A percentile compares a stretch with the other conserved stretches of the same genome.
These are phyloP conservation scores for Huntiella bhutanensis DNA, from an alignment of 2,329 filamentous ascomycete genomes.

Conservation along the genomic window DNA sequence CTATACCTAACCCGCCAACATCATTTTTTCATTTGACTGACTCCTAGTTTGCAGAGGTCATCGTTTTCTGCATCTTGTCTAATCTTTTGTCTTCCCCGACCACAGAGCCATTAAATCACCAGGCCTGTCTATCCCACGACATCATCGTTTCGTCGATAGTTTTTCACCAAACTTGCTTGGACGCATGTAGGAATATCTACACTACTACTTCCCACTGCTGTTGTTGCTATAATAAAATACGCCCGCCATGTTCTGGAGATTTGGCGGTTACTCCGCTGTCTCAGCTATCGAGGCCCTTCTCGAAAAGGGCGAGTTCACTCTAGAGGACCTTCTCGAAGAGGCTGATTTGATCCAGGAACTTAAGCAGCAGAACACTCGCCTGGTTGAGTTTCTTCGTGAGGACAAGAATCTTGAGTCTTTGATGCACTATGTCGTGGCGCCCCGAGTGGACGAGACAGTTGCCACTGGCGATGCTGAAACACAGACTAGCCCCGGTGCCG, in stretches of 20 bases:
- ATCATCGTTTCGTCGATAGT: too few species aligned
- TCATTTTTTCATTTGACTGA: too few species aligned
- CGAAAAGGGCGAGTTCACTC: conserved; percentile 85
- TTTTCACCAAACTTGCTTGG: too few species aligned
- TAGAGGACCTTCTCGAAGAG: conserved; percentile 92
- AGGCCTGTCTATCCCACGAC: too few species aligned
- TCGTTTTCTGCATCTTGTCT: too few species aligned
- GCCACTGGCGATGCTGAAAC: conserved; percentile 17
- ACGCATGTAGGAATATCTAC: too few species aligned
- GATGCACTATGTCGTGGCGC: conserved; percentile 78
- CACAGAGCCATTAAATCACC: too few species aligned
- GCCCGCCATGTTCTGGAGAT: conserved; percentile 94
- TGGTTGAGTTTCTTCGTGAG: conserved; percentile 87
- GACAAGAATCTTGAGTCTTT: conserved; percentile 68
- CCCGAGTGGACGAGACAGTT: conserved; percentile 35
- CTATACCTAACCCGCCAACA: too few species aligned
- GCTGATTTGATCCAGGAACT: conserved; percentile 92
- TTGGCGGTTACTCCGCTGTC: conserved; percentile 95
- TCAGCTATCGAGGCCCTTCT: conserved; percentile 93
- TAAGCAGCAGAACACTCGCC: conserved; percentile 93
- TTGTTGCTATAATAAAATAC: too few species aligned
- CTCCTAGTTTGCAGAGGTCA: too few species aligned
- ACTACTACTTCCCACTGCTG: too few species aligned
- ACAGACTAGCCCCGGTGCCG: not conserved
- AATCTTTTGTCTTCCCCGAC: too few species aligned